Percentiles rank a stretch among this genome's conserved stretches.
These are phyloP conservation scores for Trametes versicolor DNA, from an alignment of 1,284 basidiomycete species.

Conservation along the genomic window DNA sequence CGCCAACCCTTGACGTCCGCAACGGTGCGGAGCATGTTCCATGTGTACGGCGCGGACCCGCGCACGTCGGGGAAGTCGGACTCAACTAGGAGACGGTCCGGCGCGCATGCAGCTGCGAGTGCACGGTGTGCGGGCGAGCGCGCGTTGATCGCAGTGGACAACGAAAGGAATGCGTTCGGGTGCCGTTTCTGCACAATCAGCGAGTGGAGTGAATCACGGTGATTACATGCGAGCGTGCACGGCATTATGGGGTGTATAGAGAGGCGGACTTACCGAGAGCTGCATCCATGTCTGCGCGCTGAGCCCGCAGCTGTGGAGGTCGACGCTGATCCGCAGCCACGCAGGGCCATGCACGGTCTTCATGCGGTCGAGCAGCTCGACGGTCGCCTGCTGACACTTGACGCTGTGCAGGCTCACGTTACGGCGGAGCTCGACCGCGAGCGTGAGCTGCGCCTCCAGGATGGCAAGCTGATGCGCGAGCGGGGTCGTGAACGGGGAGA, in stretches of 20 bases:
- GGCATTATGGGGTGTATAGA: not conserved
- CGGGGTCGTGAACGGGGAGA: slow-evolving; percentile 78
- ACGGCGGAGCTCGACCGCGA: slow-evolving; percentile 77
- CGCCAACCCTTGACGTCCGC: slow-evolving; percentile 74
- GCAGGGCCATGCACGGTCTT: slow-evolving; percentile 55
- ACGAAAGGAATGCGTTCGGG: slow-evolving; percentile 77
- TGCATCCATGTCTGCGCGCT: slow-evolving; percentile 73
- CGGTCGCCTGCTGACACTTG: slow-evolving; percentile 70
- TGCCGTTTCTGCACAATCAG: slow-evolving; percentile 66
- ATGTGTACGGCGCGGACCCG: slow-evolving; percentile 63
- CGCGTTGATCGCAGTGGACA: slow-evolving; percentile 81
- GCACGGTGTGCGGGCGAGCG: slow-evolving; percentile 67
- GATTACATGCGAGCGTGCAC: no score
- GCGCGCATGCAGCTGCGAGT: slow-evolving; percentile 67
- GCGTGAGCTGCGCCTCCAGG: slow-evolving; percentile 77
- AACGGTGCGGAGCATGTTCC: slow-evolving; percentile 72
- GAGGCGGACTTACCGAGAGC: slow-evolving; percentile 62
- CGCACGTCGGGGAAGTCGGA: slow-evolving; percentile 76
- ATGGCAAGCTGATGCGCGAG: slow-evolving; percentile 77
- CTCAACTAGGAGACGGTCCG: slow-evolving; percentile 76
- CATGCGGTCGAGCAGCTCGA: slow-evolving; percentile 68
- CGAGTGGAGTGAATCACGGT: not conserved
- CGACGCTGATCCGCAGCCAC: slow-evolving; percentile 73
- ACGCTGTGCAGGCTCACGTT: slow-evolving; percentile 87
- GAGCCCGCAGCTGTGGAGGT: slow-evolving; percentile 83